These are phyloP conservation scores for Paramecium pentaurelia DNA, from an alignment of 73 alveolate genomes.

Conservation along the genomic window DNA sequence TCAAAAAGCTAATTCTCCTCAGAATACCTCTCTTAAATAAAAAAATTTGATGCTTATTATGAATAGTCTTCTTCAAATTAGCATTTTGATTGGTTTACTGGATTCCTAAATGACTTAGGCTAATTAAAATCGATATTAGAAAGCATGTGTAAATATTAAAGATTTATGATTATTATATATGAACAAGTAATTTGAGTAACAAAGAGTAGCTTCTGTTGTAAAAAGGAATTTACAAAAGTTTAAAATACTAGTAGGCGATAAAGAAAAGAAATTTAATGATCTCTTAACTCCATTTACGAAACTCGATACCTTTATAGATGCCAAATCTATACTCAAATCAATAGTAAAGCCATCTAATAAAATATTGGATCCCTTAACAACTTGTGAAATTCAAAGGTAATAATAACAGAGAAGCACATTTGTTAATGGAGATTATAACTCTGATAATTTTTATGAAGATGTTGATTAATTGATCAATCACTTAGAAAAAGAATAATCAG, in stretches of 20 bases:
- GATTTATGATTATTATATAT: background rate
- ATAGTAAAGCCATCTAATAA: background rate
- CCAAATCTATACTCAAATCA: background rate
- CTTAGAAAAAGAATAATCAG: background rate
- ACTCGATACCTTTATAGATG: background rate
- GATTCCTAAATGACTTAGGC: background rate
- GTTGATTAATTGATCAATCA: background rate
- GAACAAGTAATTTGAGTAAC: constrained; percentile 26
- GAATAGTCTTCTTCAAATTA: background rate
- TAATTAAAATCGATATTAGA: background rate
- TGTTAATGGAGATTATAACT: background rate
- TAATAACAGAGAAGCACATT: background rate
- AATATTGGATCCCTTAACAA: background rate
- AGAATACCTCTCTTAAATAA: background rate
- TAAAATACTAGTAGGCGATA: background rate
- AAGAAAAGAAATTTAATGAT: constrained; percentile 7
- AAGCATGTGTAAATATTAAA: constrained; percentile 9
- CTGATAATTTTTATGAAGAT: background rate
- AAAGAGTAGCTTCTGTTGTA: constrained; percentile 13
- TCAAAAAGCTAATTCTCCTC: no score
- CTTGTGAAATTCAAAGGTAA: background rate
- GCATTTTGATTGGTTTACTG: background rate
- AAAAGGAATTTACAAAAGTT: background rate
- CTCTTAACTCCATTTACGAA: background rate
- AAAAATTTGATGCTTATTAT: background rate